Evolutionary conservation across 192 early-diverging fungal genomes (phyloP).

Genomic region (Entophlyctis helioformis): DNA sequence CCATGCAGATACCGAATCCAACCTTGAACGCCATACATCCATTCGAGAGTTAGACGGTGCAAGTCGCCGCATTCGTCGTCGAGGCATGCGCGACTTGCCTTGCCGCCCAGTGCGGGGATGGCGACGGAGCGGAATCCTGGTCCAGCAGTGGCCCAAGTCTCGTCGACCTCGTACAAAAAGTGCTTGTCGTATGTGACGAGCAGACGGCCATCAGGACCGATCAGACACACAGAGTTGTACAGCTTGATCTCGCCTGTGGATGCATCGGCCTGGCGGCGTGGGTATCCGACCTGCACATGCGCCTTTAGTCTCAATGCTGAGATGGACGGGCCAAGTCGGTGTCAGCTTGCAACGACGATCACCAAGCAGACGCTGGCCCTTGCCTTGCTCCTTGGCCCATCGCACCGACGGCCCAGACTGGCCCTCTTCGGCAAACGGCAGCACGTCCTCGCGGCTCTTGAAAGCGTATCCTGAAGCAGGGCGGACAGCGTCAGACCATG

Average conservation of each 20-base stretch:
- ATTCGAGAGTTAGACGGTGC: no score
- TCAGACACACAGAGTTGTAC: constrained; percentile 52
- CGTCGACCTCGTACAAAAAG: constrained; percentile 59
- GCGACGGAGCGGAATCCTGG: constrained; percentile 37
- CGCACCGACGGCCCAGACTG: constrained; percentile 34
- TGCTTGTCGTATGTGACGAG: constrained; percentile 56
- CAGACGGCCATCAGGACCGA: constrained; percentile 31
- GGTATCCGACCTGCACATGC: constrained; percentile 60
- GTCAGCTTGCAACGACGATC: neutral
- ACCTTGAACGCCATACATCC: constrained; percentile 29
- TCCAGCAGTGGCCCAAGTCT: constrained; percentile 64
- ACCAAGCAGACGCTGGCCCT: neutral
- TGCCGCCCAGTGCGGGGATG: constrained; percentile 1
- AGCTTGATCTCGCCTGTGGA: neutral
- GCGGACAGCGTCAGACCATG: neutral
- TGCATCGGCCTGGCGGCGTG: constrained; percentile 18
- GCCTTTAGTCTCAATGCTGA: constrained; percentile 39
- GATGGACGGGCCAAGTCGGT: neutral
- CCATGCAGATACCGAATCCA: constrained; percentile 78
- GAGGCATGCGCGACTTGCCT: no score
- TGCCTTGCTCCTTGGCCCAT: constrained; percentile 58
- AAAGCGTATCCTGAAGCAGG: constrained; percentile 56
- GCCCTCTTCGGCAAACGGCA: constrained; percentile 42
- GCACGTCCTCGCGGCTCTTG: constrained; percentile 36
- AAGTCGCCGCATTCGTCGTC: no score